Evolutionary conservation across 352 stramenopile species (phyloP), one percentile per base, ranked within the genome.

Genomic region (Globisporangium heterothallicum): DNA sequence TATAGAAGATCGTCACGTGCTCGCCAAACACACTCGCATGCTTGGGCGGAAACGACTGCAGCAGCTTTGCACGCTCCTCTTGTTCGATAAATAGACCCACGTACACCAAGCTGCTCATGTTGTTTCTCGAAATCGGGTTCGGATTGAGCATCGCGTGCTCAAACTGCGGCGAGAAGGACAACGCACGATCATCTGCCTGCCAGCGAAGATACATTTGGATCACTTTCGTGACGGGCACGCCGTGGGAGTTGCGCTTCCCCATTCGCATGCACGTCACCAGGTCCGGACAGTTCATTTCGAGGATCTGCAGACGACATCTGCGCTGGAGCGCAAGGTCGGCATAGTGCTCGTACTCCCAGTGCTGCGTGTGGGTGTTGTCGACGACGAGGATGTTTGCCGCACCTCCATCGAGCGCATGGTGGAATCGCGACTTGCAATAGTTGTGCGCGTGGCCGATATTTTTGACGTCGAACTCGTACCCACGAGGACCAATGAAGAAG

Each of bases 281-380:
- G 42, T 88, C 70, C 0, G 45, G 25, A 48, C 78, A 88, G 19
- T 52, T 63, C 68, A 88, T 78, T 49, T 91, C 75, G 21, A 91
- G 29, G 26, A 84, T 59, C 30, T 66, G 48, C 29, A 80, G 54
- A 14, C 13, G 30, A 36, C 61, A 64, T 4, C 62, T 63, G 30
- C 47, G 47, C 10, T 49, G 63, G 9, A 25, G 60, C 0, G 73
- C 73, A 21, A 70, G 60, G 1, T 59, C 34, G 27, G 78, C 68
- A 29, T 91, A 91, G 16, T 59, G 29, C 18, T 74, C 67, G 35
- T 84, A 91, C 53, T 88, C 80, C 78, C 80, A 88, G 22, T 43
- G 48, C 49, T 85, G 76, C 2, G 78, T 88, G 49, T 76, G 75
- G 0, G 80, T 89, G 47, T 91, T 91, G 52, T 91, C 80, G 4